Evolutionary conservation across 2,329 filamentous ascomycete genomes (phyloP).

Genomic region (Arthrobotrys sphaeroides): DNA sequence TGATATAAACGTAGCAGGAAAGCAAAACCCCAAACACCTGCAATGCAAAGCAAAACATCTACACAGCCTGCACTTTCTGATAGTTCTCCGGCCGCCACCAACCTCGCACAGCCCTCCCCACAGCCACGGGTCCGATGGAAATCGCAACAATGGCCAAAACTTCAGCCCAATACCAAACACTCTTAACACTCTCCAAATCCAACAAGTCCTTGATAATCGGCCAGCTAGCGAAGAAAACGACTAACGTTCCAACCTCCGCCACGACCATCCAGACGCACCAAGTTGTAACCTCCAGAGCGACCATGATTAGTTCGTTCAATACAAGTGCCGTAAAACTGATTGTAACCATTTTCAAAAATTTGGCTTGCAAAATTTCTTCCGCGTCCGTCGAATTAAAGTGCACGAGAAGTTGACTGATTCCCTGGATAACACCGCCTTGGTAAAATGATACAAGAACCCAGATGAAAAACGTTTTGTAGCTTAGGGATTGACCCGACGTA

Average conservation of each 20-base stretch:
- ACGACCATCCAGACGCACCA: constrained; percentile 95
- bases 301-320: constrained; percentile 95
- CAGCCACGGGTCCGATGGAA: constrained; percentile 43
- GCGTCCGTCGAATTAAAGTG: constrained; percentile 45
- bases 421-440: constrained; percentile 71
- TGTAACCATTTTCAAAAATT: constrained; percentile 77
- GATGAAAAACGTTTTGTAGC: constrained; percentile 93
- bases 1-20: background rate
- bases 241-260: constrained; percentile 80
- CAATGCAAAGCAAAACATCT: constrained; percentile 32
- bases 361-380: constrained; percentile 78
- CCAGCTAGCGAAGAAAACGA: constrained; percentile 59
- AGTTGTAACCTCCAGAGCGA: constrained; percentile 93
- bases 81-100: constrained; percentile 51
- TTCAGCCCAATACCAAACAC: constrained; percentile 49
- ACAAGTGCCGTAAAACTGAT: constrained; percentile 92
- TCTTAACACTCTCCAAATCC: constrained; percentile 49
- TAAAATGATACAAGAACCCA: constrained; percentile 97
- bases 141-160: constrained; percentile 38
- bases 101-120: constrained; percentile 32
- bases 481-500: constrained; percentile 85
- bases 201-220: constrained; percentile 39
- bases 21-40: constrained; percentile 30
- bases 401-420: constrained; percentile 92
- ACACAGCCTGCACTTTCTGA: constrained; percentile 47